Evolutionary conservation across 805 yeast species (phyloP).

Genomic region (Metschnikowia santaceciliae): DNA sequence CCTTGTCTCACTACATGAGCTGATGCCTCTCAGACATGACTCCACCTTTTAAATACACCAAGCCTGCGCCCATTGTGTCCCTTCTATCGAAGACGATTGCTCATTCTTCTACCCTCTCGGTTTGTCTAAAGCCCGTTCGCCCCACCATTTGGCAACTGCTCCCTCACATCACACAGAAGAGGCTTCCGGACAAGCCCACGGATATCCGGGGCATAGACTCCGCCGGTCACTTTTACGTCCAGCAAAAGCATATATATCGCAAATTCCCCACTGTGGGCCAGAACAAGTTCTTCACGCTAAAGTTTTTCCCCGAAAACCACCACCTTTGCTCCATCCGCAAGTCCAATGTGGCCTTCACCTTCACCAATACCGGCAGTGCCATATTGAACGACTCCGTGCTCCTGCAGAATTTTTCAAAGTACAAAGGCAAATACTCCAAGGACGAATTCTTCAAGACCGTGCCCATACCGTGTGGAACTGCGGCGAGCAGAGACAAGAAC

Average conservation of each 20-base stretch:
- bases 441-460: slow-evolving; percentile 22
- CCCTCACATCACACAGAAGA: slow-evolving; percentile 12
- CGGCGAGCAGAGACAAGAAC: slow-evolving; percentile 27
- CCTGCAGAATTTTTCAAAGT: slow-evolving; percentile 19
- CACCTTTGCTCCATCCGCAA: slow-evolving; percentile 28
- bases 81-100: neutral
- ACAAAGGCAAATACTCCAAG: slow-evolving; percentile 27
- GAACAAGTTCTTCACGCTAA: slow-evolving; percentile 23
- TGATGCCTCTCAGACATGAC: neutral
- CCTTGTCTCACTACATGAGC: no score
- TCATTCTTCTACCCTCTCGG: neutral
- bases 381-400: slow-evolving; percentile 25
- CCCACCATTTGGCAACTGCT: slow-evolving; percentile 7
- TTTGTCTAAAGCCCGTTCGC: neutral
- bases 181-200: slow-evolving; percentile 25
- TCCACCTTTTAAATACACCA: neutral
- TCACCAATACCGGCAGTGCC: slow-evolving; percentile 26
- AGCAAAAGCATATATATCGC: slow-evolving; percentile 7
- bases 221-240: slow-evolving; percentile 16
- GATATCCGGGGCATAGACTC: slow-evolving; percentile 37
- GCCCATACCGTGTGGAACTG: slow-evolving; percentile 30
- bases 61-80: neutral
- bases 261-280: slow-evolving; percentile 17
- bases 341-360: slow-evolving; percentile 36
- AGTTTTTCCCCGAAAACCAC: slow-evolving; percentile 30